Evolutionary conservation across 2,329 filamentous ascomycete species (phyloP).

Genomic region (Lasiodiplodia gonubiensis): DNA sequence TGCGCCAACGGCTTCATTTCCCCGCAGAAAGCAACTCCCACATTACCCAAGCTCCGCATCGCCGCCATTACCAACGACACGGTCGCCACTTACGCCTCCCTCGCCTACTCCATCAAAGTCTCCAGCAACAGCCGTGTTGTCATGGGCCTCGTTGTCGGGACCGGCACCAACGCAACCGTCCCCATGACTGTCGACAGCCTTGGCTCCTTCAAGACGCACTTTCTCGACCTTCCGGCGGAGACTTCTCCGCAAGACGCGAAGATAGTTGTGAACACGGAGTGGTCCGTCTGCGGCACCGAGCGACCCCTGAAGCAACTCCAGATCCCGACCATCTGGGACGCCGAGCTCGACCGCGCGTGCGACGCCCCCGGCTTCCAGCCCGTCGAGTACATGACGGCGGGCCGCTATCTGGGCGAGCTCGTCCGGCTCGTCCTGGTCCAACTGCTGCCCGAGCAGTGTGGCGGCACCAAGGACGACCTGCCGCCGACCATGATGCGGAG

Average conservation of each 20-base stretch:
- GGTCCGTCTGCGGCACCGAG: conserved; percentile 79
- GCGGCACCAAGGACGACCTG: conserved; percentile 43
- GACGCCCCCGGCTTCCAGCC: conserved; percentile 79
- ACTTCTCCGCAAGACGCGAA: conserved; percentile 49
- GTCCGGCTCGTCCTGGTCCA: conserved; percentile 73
- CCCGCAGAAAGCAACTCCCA: conserved; percentile 29
- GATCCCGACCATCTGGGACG: conserved; percentile 75
- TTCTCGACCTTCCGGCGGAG: conserved; percentile 48
- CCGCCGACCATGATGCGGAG: conserved; percentile 62
- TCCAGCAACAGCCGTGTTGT: conserved; percentile 67
- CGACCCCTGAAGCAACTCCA: conserved; percentile 66
- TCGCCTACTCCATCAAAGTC: conserved; percentile 73
- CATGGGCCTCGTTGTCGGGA: conserved; percentile 83
- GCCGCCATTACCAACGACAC: conserved; percentile 82
- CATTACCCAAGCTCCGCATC: conserved; percentile 70
- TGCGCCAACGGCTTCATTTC: conserved; percentile 42
- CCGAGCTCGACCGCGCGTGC: conserved; percentile 67
- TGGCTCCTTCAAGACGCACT: conserved; percentile 66
- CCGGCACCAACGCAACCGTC: conserved; percentile 81
- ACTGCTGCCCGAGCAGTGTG: conserved; percentile 49
- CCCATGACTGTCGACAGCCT: conserved; percentile 69
- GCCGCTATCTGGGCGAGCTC: conserved; percentile 77
- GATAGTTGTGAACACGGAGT: conserved; percentile 82
- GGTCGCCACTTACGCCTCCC: conserved; percentile 77
- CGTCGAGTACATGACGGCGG: conserved; percentile 83